Evolutionary conservation across 257 asterid species (phyloP).

Genomic region (Rehmannia glutinosa): DNA sequence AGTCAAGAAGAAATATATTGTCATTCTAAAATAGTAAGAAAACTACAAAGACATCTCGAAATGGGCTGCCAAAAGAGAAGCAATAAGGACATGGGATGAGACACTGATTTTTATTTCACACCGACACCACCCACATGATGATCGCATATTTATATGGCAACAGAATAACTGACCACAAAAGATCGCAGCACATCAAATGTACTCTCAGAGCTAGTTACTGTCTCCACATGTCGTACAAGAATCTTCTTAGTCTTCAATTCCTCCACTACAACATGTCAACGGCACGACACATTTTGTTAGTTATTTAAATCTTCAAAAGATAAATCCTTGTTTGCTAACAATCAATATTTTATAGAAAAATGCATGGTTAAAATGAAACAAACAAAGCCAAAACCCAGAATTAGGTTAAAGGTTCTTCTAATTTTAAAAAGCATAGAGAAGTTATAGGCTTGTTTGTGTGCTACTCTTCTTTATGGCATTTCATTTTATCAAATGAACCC

Average conservation of each 20-base stretch:
- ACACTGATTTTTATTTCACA: not conserved
- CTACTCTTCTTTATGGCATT: not conserved
- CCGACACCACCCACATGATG: not conserved
- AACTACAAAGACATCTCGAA: conserved; percentile 3
- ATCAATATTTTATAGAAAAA: not conserved
- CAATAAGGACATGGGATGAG: not conserved
- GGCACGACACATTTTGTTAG: not conserved
- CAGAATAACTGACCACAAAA: conserved; percentile 58
- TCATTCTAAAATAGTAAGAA: not conserved
- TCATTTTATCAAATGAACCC: not conserved
- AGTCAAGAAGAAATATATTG: not conserved
- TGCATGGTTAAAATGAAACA: not conserved
- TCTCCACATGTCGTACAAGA: conserved; percentile 79
- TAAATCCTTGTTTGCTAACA: not conserved
- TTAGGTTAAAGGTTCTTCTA: not conserved
- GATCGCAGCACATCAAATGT: conserved; percentile 58
- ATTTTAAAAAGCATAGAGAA: too few species aligned
- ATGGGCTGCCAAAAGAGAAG: not conserved
- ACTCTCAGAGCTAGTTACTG: conserved; percentile 55
- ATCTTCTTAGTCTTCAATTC: conserved; percentile 60
- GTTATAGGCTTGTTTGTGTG: too few species aligned
- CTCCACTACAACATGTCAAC: conserved; percentile 40
- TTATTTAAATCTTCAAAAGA: not conserved
- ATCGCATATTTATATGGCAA: not conserved
- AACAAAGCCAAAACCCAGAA: not conserved